Percentiles rank a stretch among this genome's conserved stretches.
Conservation (phyloP, 2,329 filamentous ascomycete genomes). For the Xylariales sp. region DNA sequence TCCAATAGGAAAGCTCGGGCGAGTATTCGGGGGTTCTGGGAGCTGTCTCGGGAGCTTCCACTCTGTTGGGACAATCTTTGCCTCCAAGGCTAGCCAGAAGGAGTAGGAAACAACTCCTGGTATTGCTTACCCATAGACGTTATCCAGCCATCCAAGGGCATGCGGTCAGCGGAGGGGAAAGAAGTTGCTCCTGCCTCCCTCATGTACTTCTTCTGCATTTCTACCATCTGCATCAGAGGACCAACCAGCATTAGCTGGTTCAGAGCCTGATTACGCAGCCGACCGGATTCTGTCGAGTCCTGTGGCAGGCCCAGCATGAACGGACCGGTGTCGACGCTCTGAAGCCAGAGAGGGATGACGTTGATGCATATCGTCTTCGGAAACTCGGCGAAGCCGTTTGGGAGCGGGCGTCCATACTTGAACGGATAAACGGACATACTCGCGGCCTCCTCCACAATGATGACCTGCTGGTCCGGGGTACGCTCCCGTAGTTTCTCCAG, state of each 20-base stretch:
- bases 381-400: neutral
- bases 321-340: neutral
- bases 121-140: no score
- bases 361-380: neutral
- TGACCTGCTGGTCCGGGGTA: conserved; percentile 31
- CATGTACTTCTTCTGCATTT: neutral
- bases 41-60: no score
- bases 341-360: neutral
- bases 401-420: neutral
- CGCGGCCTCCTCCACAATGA: conserved; percentile 38
- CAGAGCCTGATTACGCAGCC: neutral
- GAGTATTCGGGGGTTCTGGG: no score
- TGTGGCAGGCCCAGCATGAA: neutral
- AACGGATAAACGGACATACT: conserved; percentile 28
- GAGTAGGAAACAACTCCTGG: no score
- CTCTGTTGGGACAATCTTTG: no score
- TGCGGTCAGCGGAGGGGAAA: neutral
- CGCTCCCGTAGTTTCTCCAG: conserved; percentile 29
- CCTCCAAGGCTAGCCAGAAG: no score
- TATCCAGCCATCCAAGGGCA: neutral
- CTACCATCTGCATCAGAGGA: no score
- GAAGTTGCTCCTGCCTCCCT: neutral
- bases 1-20: no score
- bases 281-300: neutral
- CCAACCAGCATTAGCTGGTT: no score